phyloP scores from a whole-genome alignment of 1,284 basidiomycete species.

The Leccinum pallidistipes region DNA sequence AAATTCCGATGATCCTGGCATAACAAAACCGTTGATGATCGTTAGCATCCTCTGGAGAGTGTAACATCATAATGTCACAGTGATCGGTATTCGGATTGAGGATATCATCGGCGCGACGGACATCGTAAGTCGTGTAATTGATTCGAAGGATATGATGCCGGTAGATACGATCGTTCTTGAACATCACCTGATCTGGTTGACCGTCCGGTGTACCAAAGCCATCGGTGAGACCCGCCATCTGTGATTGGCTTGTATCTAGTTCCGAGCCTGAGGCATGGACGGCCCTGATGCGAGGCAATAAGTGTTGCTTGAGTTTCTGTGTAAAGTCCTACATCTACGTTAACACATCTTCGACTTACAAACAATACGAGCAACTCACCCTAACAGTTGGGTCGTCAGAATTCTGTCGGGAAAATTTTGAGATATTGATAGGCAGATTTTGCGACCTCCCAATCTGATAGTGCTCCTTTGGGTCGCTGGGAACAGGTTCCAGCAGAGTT shows the following conservation, averaged over 20 bases:
- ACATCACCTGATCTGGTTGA: background rate
- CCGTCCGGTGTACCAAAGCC: background rate
- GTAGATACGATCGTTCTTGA: too few species aligned
- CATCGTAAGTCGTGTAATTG: too few species aligned
- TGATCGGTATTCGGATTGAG: too few species aligned
- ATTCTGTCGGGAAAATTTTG: background rate
- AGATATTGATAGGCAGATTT: background rate
- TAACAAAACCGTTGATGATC: background rate
- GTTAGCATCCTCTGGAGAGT: background rate
- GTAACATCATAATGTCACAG: background rate
- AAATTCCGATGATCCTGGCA: background rate
- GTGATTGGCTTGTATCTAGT: background rate
- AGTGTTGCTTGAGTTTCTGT: background rate
- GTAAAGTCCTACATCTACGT: background rate
- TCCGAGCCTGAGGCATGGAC: background rate
- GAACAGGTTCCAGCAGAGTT: too few species aligned
- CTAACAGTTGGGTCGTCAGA: background rate
- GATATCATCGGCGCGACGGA: too few species aligned
- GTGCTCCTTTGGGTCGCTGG: background rate
- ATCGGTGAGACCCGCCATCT: background rate
- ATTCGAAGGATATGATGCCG: too few species aligned
- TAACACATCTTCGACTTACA: background rate
- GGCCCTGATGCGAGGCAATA: background rate
- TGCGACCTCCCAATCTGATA: background rate
- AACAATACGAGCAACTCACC: background rate